A percentile compares a stretch with the other conserved stretches of the same genome.
phyloP scores from a whole-genome alignment of 345 rosid genomes.

The Brassica carinata region DNA sequence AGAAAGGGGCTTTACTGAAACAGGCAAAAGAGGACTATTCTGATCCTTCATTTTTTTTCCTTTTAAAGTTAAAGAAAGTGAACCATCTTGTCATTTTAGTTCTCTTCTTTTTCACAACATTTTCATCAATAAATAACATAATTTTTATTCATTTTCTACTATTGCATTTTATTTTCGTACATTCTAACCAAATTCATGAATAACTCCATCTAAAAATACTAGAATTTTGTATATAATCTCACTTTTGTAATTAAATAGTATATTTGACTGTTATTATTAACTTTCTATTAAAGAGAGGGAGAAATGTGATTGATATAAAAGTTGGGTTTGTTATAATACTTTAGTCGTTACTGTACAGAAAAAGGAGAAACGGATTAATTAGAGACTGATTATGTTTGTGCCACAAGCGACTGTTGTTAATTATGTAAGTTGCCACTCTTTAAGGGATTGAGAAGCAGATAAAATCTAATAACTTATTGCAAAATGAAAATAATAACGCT shows the following conservation, averaged over 20 bases:
- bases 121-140: conserved; percentile 29
- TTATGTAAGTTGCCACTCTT: conserved; percentile 9
- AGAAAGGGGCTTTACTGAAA: conserved; percentile 21
- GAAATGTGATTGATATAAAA: not conserved
- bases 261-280: not conserved
- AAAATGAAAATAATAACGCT: not conserved
- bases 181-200: not conserved
- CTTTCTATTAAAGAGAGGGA: not conserved
- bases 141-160: not conserved
- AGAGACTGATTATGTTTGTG: conserved; percentile 17
- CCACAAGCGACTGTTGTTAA: conserved; percentile 16
- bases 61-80: conserved; percentile 24
- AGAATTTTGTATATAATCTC: not conserved
- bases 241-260: not conserved
- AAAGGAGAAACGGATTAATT: conserved; percentile 16
- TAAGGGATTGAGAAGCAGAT: conserved; percentile 3
- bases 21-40: conserved; percentile 38
- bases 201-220: not conserved
- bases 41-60: conserved; percentile 28
- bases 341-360: not conserved
- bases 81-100: conserved; percentile 35
- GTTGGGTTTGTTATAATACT: not conserved
- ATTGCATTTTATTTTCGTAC: not conserved
- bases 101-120: conserved; percentile 16
- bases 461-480: not conserved